These are phyloP conservation scores for Volvox africanus DNA, from an alignment of 139 green algal species.

Conservation along the genomic window DNA sequence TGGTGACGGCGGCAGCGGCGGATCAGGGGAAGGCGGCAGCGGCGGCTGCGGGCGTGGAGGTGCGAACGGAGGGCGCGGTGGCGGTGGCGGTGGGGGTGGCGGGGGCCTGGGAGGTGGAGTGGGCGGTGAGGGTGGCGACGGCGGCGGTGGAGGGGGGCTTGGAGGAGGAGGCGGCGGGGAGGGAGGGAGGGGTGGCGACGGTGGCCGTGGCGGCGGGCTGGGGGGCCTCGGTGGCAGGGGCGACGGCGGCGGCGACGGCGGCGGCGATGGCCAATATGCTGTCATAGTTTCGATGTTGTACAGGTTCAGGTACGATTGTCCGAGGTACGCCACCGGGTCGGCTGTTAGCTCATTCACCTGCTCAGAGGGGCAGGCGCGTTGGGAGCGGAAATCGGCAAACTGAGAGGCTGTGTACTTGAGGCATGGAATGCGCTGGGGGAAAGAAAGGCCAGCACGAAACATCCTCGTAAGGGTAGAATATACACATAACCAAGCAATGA, in stretches of 20 bases:
- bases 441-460: too few relatives aligned
- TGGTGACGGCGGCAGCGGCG: neutral
- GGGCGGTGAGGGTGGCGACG: neutral
- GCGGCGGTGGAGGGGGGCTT: neutral
- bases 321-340: neutral
- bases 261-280: neutral
- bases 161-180: neutral
- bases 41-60: neutral
- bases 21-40: neutral
- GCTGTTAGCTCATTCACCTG: neutral
- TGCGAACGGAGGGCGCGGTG: neutral
- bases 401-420: too few relatives aligned
- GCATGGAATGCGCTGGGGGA: too few relatives aligned
- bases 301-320: neutral
- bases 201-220: neutral
- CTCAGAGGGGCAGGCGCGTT: too few relatives aligned
- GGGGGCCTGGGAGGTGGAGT: neutral
- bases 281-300: neutral
- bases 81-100: neutral
- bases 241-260: neutral
- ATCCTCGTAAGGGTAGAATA: too few relatives aligned
- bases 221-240: neutral
- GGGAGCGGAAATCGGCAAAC: too few relatives aligned
- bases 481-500: too few relatives aligned
- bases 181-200: neutral